These are phyloP conservation scores for Rhizophagus clarus DNA, from an alignment of 192 early-diverging fungal genomes.

Conservation along the genomic window DNA sequence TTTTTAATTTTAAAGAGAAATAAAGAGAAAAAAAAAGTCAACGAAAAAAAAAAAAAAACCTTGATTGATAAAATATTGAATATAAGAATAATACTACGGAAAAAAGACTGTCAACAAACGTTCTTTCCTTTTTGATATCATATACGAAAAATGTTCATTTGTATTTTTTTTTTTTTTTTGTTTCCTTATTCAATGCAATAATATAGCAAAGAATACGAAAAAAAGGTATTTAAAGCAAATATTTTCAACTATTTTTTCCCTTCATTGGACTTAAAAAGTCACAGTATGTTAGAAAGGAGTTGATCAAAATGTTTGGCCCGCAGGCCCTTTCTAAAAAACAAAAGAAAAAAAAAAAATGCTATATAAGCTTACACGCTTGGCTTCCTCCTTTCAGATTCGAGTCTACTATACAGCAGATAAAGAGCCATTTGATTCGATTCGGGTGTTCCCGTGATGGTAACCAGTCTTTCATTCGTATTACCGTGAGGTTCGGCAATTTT, in stretches of 20 bases:
- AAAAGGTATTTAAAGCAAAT: not conserved
- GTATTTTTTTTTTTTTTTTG: not conserved
- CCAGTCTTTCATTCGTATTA: constrained; percentile 73
- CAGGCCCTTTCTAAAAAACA: not conserved
- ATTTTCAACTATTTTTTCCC: not conserved
- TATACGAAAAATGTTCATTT: not conserved
- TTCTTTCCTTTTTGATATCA: not conserved
- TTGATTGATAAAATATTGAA: not conserved
- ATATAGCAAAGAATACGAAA: not conserved
- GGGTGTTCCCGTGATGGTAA: constrained; percentile 87
- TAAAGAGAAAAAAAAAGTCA: not conserved
- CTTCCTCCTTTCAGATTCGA: constrained; percentile 78
- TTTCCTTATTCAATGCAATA: not conserved
- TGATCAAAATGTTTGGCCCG: not conserved
- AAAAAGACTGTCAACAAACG: not conserved
- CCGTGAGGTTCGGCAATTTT: constrained; percentile 80
- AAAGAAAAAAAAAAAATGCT: not conserved
- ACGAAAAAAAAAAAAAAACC: not conserved
- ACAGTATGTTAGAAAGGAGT: constrained; percentile 1
- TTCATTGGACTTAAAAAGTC: not conserved
- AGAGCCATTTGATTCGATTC: constrained; percentile 92
- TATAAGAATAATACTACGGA: not conserved
- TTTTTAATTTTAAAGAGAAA: not conserved
- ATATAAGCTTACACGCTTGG: constrained; percentile 30
- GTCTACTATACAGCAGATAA: constrained; percentile 83